Base-by-base conservation (phyloP, 202 grass and related monocot species). In the Schoenoplectus tabernaemontani region DNA sequence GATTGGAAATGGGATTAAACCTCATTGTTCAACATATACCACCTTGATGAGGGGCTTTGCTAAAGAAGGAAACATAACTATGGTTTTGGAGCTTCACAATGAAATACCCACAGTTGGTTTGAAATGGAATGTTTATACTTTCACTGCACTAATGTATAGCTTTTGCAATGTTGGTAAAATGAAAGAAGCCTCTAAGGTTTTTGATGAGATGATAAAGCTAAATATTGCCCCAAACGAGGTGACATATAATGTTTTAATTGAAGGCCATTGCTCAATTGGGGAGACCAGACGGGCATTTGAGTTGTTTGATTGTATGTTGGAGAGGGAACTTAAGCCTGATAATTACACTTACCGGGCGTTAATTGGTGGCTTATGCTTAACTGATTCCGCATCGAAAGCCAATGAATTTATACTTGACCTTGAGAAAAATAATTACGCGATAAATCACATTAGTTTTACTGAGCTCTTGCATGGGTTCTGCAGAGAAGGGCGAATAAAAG, bases 211-310 rank as follows among this genome's bases (percentile, higher is more conserved):
- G 95, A 67, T 87, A 64, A 64, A 61, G 17, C 50, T 54, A 43
- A 90, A 87, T 44, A 26, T 90, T 42, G 33, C 61, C 46, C 95
- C 91, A 78, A 94, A 90, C 78, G 84, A 92, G 77, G 87, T 92
- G 36, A 89, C 91, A 72, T 97, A 84, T 80, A 97, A 97, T 93
- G 84, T 90, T 74, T 90, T 97, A 88, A 92, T 97, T 81, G 87
- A 94, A 81, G 91, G 94, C 24, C 87, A 88, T 67, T 92, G 87
- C 59, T 85, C 77, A 12, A 39, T 81, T 84, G 91, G 91, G 10
- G 77, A 94, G 85, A 66, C 82, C 39, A 86, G 41, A 84, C 86
- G 76, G 65, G 91, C 95, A 81, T 92, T 97, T 78, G 84, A 89
- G 59, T 79, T 94, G 59, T 89, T 90, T 86, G 95, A 94, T 87